Evolutionary conservation across 352 stramenopile genomes (phyloP), one percentile per base, ranked within the genome.

Genomic region (Phytophthora podocarpi): DNA sequence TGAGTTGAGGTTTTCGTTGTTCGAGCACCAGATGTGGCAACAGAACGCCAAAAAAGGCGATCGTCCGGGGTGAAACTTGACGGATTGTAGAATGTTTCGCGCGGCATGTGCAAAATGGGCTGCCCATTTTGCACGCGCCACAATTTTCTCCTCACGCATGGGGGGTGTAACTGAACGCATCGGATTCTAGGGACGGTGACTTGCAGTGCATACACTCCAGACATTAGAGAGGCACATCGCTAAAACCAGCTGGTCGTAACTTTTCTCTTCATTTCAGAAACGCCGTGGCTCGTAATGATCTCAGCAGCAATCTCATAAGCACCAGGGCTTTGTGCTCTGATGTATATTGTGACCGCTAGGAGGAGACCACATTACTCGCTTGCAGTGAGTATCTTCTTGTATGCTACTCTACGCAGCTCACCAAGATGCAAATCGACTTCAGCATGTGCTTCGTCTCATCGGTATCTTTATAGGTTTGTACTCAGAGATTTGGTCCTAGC

Each of bases 1-100:
- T 54, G 50, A 68, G 52, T 56, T 67, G 28, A 63, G 36, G 32
- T 20, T 64, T 64, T 67, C 41, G 23, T 56, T 61, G 57, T 67
- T 62, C 40, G 41, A 23, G 26, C 16, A 3, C 59, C 59, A 63
- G 16, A 36, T 51, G 51, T 30, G 51, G 7, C 12, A 47, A 23
- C 9, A 48, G 52, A 61, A 60, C 26, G 31, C 13, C n/a, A 36
- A 36, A 8, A n/a, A n/a, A n/a, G n/a, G n/a, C n/a, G n/a, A n/a
- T n/a, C 31, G 31, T 15, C 35, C n/a, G n/a, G 39, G 31, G 40
- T 39, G 35, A 55, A 31, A 67, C 59, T 56, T 67, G 59, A 62
- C 42, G 34, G 42, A 67, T 52, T 4, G 39, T 57, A 36, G 42
- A 67, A 52, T 52, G 52, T 63, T 52, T 56, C 18, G 18, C 30